These are phyloP conservation scores for Agrostemma githago DNA, from an alignment of 148 eudicot genomes.

Conservation along the genomic window DNA sequence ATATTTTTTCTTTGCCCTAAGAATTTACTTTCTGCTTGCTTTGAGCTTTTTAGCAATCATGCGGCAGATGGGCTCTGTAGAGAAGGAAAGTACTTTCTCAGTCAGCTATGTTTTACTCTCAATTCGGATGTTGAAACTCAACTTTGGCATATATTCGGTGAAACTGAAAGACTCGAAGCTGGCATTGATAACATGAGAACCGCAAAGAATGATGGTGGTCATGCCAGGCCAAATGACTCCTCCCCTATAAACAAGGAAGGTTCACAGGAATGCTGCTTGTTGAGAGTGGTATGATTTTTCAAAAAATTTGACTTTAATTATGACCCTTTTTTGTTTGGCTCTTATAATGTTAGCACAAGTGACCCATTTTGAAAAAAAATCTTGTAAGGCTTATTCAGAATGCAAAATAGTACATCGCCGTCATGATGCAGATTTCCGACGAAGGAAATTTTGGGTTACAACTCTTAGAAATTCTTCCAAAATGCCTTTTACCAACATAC, in stretches of 20 bases:
- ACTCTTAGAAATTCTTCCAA: background rate
- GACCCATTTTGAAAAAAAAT: background rate
- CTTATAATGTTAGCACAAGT: background rate
- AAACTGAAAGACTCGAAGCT: conserved; percentile 29
- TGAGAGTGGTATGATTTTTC: conserved; percentile 62
- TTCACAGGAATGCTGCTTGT: conserved; percentile 50
- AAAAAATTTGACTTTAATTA: background rate
- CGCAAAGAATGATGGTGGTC: conserved; percentile 19
- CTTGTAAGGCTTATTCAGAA: background rate
- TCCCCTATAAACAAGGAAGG: conserved; percentile 25
- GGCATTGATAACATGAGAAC: conserved; percentile 19
- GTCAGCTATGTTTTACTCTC: conserved; percentile 50
- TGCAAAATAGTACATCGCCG: background rate
- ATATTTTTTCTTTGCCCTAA: conserved; percentile 75
- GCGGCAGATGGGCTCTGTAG: conserved; percentile 42
- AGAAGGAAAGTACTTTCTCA: conserved; percentile 58
- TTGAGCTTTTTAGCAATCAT: conserved; percentile 59
- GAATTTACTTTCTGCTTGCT: conserved; percentile 63
- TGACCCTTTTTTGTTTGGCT: background rate
- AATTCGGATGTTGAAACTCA: conserved; percentile 27
- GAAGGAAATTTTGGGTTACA: background rate
- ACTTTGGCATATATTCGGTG: conserved; percentile 19
- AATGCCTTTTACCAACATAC: background rate
- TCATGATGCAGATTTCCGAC: background rate
- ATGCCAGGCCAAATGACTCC: conserved; percentile 25